These are phyloP conservation scores for Raffaelea arxii DNA, from an alignment of 2,329 filamentous ascomycete genomes.

Conservation along the genomic window DNA sequence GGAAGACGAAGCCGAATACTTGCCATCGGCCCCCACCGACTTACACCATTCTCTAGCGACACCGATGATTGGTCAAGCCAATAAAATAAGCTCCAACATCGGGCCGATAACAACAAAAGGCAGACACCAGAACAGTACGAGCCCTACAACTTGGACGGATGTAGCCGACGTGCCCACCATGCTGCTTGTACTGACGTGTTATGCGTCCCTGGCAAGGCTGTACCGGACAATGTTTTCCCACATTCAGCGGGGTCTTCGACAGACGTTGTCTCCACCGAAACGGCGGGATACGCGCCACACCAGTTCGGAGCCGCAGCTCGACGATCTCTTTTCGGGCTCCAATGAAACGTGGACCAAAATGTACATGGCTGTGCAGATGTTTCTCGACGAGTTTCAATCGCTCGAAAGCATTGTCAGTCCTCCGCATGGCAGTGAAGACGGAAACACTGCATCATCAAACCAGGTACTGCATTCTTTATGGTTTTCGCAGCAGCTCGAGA, in stretches of 20 bases:
- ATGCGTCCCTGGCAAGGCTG: background rate
- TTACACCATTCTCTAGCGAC: too few relatives aligned
- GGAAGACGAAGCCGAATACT: too few relatives aligned
- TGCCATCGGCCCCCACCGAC: too few relatives aligned
- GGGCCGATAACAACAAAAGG: too few relatives aligned
- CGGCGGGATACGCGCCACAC: background rate
- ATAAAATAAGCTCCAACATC: too few relatives aligned
- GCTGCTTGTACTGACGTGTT: background rate
- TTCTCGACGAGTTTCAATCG: background rate
- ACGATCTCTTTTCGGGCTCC: background rate
- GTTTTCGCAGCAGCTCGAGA: background rate
- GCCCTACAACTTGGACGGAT: background rate
- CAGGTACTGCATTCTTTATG: background rate
- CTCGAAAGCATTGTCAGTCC: background rate
- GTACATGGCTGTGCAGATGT: background rate
- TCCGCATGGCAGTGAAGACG: background rate
- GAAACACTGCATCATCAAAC: background rate
- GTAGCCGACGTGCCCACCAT: background rate
- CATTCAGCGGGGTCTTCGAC: background rate
- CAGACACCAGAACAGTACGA: too few relatives aligned
- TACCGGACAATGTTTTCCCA: background rate
- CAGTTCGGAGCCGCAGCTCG: background rate
- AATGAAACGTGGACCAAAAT: background rate
- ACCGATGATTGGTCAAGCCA: too few relatives aligned
- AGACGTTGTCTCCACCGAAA: background rate